Percentiles rank a stretch among this genome's conserved stretches.
Evolutionary conservation across 1,284 basidiomycete genomes (phyloP).

Genomic region (Phaffia rhodozyma): DNA sequence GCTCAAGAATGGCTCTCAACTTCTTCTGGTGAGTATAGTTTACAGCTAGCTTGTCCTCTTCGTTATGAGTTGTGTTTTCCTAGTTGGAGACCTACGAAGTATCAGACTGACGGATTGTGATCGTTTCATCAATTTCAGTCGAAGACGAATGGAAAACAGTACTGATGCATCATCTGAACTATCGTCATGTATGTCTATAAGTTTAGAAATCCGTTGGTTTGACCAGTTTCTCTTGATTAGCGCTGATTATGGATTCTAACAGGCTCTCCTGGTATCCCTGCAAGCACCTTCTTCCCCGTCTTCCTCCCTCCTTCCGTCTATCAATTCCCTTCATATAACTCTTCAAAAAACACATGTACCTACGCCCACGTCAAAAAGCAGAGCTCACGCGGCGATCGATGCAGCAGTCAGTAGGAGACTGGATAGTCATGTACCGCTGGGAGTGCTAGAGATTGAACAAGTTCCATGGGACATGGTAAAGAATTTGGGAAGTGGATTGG

Average conservation of each 20-base stretch:
- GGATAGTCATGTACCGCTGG: slow-evolving; percentile 58
- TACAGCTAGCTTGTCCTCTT: no score
- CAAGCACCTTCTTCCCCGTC: not conserved
- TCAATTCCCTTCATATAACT: not conserved
- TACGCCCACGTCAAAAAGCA: slow-evolving; percentile 35
- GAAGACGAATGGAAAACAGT: not conserved
- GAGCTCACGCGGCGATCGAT: slow-evolving; percentile 52
- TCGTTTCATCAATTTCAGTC: not conserved
- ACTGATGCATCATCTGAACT: no score
- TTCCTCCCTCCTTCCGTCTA: not conserved
- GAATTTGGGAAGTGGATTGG: slow-evolving; percentile 45
- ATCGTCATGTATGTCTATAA: not conserved
- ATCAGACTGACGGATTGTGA: no score
- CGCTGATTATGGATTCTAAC: not conserved
- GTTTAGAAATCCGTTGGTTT: not conserved
- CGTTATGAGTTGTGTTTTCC: no score
- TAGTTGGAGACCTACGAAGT: no score
- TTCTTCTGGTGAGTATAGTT: no score
- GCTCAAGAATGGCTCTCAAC: slow-evolving; percentile 42
- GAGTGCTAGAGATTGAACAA: slow-evolving; percentile 45
- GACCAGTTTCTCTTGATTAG: not conserved
- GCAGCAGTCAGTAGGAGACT: slow-evolving; percentile 54
- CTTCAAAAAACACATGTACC: slow-evolving; percentile 32
- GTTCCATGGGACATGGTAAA: slow-evolving; percentile 41
- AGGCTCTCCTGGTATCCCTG: not conserved